A percentile compares a stretch with the other conserved stretches of the same genome.
These are phyloP conservation scores for Yamadazyma dendronema DNA, from an alignment of 1,139 yeast genomes.

Conservation along the genomic window DNA sequence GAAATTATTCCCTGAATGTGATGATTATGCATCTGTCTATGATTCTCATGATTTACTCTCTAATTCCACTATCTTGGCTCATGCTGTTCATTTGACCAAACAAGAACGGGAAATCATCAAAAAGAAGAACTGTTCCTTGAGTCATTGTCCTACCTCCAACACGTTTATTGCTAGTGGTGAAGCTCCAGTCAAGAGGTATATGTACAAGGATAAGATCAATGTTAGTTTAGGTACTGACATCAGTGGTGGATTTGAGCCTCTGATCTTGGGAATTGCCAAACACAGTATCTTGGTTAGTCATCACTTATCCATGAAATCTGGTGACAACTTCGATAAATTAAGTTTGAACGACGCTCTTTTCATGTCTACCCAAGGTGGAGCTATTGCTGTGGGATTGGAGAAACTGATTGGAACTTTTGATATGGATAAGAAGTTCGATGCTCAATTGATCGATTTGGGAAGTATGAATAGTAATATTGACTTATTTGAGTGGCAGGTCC, in stretches of 20 bases:
- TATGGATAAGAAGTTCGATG: constrained; percentile 79
- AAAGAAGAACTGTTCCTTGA: constrained; percentile 61
- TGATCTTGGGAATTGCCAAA: constrained; percentile 71
- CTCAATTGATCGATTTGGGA: constrained; percentile 69
- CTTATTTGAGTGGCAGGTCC: constrained; percentile 67
- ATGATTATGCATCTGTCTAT: constrained; percentile 75
- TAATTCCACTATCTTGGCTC: constrained; percentile 77
- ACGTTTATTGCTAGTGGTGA: constrained; percentile 89
- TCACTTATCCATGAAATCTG: constrained; percentile 66
- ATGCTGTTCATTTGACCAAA: constrained; percentile 73
- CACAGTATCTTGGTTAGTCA: constrained; percentile 83
- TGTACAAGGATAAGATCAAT: constrained; percentile 64
- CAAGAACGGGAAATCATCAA: constrained; percentile 62
- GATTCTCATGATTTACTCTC: constrained; percentile 59
- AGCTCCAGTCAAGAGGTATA: constrained; percentile 69
- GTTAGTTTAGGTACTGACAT: constrained; percentile 90
- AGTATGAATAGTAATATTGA: constrained; percentile 60
- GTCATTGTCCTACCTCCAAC: constrained; percentile 94
- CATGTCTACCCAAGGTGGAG: constrained; percentile 90
- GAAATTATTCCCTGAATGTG: constrained; percentile 67
- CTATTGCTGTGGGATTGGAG: constrained; percentile 65
- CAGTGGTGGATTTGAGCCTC: constrained; percentile 87
- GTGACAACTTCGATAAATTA: constrained; percentile 38
- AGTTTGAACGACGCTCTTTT: constrained; percentile 70
- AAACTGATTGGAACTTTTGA: constrained; percentile 66